Evolutionary conservation across 441 rosid species (phyloP).

Genomic region (Populus hybrid): DNA sequence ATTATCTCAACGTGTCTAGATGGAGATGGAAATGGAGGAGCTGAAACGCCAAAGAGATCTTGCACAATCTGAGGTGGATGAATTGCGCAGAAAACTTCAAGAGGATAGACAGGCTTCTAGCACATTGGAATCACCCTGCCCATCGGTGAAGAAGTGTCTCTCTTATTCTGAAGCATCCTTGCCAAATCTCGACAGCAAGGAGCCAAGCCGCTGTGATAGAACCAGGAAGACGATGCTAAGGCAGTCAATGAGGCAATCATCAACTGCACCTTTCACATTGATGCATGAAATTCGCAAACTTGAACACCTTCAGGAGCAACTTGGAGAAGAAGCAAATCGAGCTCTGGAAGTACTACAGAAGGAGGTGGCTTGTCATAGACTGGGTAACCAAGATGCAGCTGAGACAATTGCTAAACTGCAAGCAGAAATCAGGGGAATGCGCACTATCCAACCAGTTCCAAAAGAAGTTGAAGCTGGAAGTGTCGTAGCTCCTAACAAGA

Average conservation of each 20-base stretch:
- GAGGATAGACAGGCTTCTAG: slow-evolving; percentile 60
- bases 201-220: slow-evolving; percentile 42
- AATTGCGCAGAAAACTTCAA: slow-evolving; percentile 68
- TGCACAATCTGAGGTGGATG: slow-evolving; percentile 77
- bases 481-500: slow-evolving; percentile 62
- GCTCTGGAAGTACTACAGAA: slow-evolving; percentile 96
- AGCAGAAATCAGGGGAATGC: slow-evolving; percentile 94
- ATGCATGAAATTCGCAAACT: slow-evolving; percentile 99
- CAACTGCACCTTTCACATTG: slow-evolving; percentile 91
- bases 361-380: slow-evolving; percentile 95
- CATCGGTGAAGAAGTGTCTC: slow-evolving; percentile 80
- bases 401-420: slow-evolving; percentile 96
- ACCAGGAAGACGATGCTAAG: slow-evolving; percentile 62
- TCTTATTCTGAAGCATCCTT: slow-evolving; percentile 66
- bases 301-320: slow-evolving; percentile 97
- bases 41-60: slow-evolving; percentile 79
- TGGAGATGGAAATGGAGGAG: slow-evolving; percentile 93
- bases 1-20: slow-evolving; percentile 37
- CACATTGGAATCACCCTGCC: slow-evolving; percentile 54
- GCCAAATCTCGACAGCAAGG: slow-evolving; percentile 56
- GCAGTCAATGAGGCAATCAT: slow-evolving; percentile 91
- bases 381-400: slow-evolving; percentile 98
- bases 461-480: slow-evolving; percentile 59
- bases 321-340: slow-evolving; percentile 92
- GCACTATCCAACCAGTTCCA: slow-evolving; percentile 47